Conservation (phyloP, 805 yeast species). For the Candida arabinofermentans region DNA sequence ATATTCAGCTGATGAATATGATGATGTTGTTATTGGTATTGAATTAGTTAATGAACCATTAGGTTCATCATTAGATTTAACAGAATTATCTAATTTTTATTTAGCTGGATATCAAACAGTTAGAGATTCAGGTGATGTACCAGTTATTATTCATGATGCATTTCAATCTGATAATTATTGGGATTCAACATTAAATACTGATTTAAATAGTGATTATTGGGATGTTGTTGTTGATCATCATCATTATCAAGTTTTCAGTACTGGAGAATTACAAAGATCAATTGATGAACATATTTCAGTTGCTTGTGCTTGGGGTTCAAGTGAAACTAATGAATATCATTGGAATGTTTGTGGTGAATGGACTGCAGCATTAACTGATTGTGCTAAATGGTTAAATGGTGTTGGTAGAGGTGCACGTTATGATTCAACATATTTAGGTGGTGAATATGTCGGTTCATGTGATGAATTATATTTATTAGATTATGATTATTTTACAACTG, state of each 20-base stretch:
- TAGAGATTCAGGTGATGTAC: slow-evolving; percentile 44
- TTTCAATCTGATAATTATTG: slow-evolving; percentile 56
- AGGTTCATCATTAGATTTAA: slow-evolving; percentile 62
- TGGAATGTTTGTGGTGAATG: slow-evolving; percentile 86
- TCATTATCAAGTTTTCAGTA: slow-evolving; percentile 80
- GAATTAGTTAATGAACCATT: slow-evolving; percentile 89
- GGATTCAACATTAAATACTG: slow-evolving; percentile 49
- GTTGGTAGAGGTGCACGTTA: slow-evolving; percentile 79
- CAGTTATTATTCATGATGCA: slow-evolving; percentile 74
- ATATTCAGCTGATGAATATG: slow-evolving; percentile 58
- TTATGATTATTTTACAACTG: slow-evolving; percentile 50
- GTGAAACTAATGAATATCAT: slow-evolving; percentile 49
- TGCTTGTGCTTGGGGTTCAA: slow-evolving; percentile 42
- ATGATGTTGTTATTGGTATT: slow-evolving; percentile 76
- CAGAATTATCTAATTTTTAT: slow-evolving; percentile 56
- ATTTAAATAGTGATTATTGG: slow-evolving; percentile 34
- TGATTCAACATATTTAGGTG: slow-evolving; percentile 50
- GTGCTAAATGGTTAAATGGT: slow-evolving; percentile 87
- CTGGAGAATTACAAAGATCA: slow-evolving; percentile 51
- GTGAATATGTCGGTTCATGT: slow-evolving; percentile 59
- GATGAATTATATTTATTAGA: slow-evolving; percentile 40
- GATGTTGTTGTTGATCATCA: slow-evolving; percentile 84
- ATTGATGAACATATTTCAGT: slow-evolving; percentile 63
- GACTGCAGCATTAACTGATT: slow-evolving; percentile 90
- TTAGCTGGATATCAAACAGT: slow-evolving; percentile 58